These are phyloP conservation scores for Amyloporia xantha DNA, from an alignment of 768 basidiomycete genomes.

Conservation along the genomic window DNA sequence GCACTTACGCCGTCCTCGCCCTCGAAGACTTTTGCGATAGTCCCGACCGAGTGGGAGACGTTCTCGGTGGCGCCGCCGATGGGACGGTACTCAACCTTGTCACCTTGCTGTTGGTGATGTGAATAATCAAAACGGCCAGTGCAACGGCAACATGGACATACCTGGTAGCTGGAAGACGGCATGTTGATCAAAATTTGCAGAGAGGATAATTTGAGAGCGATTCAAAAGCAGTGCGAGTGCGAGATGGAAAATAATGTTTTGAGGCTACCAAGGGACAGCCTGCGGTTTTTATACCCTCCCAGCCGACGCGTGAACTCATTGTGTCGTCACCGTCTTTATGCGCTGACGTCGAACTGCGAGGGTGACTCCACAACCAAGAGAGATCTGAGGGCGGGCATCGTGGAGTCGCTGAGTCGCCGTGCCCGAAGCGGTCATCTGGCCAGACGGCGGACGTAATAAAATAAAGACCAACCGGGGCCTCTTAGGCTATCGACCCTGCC, in stretches of 20 bases:
- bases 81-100: conserved; percentile 38
- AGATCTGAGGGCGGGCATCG: too few relatives aligned
- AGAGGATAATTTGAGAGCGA: neutral
- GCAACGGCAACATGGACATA: neutral
- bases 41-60: conserved; percentile 32
- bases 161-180: conserved; percentile 4
- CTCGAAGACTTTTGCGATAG: conserved; percentile 27
- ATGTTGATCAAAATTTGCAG: neutral
- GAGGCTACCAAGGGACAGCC: too few relatives aligned
- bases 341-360: too few relatives aligned
- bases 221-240: neutral
- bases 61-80: conserved; percentile 34
- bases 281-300: too few relatives aligned
- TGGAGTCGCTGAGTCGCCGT: too few relatives aligned
- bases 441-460: too few relatives aligned
- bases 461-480: too few relatives aligned
- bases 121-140: neutral
- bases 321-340: too few relatives aligned
- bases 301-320: too few relatives aligned
- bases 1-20: conserved; percentile 28
- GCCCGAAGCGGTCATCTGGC: too few relatives aligned
- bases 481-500: too few relatives aligned
- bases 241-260: neutral
- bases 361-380: too few relatives aligned
- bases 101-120: conserved; percentile 26